Percentiles rank a stretch among this genome's conserved stretches.
These are phyloP conservation scores for Calonectria pauciramosa DNA, from an alignment of 2,329 filamentous ascomycete genomes.

Conservation along the genomic window DNA sequence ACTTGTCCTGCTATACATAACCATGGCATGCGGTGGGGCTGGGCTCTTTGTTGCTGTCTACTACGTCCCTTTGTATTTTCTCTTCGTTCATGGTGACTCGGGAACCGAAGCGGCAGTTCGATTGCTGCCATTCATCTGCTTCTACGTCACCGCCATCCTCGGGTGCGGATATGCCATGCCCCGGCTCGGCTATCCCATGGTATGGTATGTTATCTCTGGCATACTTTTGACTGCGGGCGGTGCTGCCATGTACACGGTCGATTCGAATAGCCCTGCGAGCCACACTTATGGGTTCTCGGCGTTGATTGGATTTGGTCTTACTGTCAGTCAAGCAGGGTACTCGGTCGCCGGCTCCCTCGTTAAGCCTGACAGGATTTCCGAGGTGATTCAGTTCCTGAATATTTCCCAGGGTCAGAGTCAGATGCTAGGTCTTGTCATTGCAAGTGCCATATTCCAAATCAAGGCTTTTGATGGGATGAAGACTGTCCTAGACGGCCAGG, in stretches of 20 bases:
- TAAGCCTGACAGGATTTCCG: slow-evolving; percentile 21
- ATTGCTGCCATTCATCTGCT: slow-evolving; percentile 36
- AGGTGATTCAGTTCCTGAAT: slow-evolving; percentile 33
- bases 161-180: slow-evolving; percentile 30
- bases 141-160: slow-evolving; percentile 32
- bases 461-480: slow-evolving; percentile 30
- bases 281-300: slow-evolving; percentile 37
- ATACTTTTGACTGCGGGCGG: slow-evolving; percentile 22
- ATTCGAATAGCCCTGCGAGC: slow-evolving; percentile 26
- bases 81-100: slow-evolving; percentile 36
- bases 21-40: slow-evolving; percentile 29
- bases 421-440: slow-evolving; percentile 27
- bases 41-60: slow-evolving; percentile 31
- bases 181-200: slow-evolving; percentile 26
- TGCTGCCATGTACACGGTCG: slow-evolving; percentile 25
- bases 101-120: slow-evolving; percentile 35
- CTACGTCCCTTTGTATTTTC: slow-evolving; percentile 36
- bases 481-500: slow-evolving; percentile 20
- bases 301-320: slow-evolving; percentile 34
- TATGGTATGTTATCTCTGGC: slow-evolving; percentile 26
- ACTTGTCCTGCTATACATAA: slow-evolving; percentile 32
- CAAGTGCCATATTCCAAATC: slow-evolving; percentile 31
- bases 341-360: slow-evolving; percentile 17
- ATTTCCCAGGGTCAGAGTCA: slow-evolving; percentile 33
- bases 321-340: slow-evolving; percentile 28